phyloP scores from a whole-genome alignment of 176 grass and related monocot species.

The Avena sativa region DNA sequence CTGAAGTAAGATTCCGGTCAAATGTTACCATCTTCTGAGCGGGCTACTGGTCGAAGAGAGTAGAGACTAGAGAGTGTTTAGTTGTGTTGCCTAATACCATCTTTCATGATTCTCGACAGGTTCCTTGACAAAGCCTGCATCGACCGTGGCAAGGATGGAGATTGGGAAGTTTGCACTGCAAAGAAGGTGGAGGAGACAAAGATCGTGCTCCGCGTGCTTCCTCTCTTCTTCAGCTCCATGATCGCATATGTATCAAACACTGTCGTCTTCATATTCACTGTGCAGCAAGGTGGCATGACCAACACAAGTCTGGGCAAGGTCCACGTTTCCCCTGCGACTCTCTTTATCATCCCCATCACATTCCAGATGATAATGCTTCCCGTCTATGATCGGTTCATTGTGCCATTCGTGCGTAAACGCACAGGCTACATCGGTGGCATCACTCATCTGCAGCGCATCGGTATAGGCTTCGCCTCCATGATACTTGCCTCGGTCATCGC shows the following conservation, averaged over 20 bases:
- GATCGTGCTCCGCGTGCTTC: slow-evolving; percentile 53
- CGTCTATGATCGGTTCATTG: slow-evolving; percentile 54
- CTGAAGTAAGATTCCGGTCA: slow-evolving; percentile 31
- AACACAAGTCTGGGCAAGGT: slow-evolving; percentile 61
- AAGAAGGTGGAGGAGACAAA: slow-evolving; percentile 73
- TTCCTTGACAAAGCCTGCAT: slow-evolving; percentile 75
- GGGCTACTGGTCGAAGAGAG: neutral
- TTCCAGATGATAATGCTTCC: slow-evolving; percentile 60
- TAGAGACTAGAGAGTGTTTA: neutral
- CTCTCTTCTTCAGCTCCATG: slow-evolving; percentile 65
- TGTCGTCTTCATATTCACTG: slow-evolving; percentile 53
- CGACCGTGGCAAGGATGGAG: slow-evolving; percentile 30
- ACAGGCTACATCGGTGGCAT: slow-evolving; percentile 50
- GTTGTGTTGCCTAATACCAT: neutral
- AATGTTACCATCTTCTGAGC: neutral
- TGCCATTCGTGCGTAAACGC: slow-evolving; percentile 49
- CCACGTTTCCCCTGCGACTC: slow-evolving; percentile 57
- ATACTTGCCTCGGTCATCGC: slow-evolving; percentile 47
- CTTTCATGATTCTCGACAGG: slow-evolving; percentile 41
- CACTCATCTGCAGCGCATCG: slow-evolving; percentile 56
- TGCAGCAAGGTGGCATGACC: slow-evolving; percentile 62
- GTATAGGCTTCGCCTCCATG: slow-evolving; percentile 42
- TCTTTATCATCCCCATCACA: slow-evolving; percentile 60
- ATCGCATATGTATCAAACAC: slow-evolving; percentile 49
- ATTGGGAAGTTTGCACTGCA: slow-evolving; percentile 53